Evolutionary conservation across 2,329 filamentous ascomycete genomes (phyloP), one percentile per base, ranked within the genome.

Genomic region (Pestalotiopsis sp.): DNA sequence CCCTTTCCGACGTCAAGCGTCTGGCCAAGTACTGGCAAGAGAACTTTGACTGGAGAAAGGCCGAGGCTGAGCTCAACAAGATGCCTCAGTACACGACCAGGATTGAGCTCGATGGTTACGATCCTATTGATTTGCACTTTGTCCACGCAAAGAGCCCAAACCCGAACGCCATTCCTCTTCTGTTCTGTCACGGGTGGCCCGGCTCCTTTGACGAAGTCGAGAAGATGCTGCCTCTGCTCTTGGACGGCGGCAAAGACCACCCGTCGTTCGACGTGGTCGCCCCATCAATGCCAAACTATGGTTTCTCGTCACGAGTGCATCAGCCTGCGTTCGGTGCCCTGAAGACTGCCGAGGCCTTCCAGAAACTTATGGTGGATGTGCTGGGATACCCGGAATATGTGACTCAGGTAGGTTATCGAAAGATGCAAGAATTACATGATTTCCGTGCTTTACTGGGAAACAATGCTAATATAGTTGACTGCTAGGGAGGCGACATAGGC

Each of bases 401-500:
- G 3, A 83, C 81, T 1, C 85, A 91, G 45, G 45, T 52, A 52
- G 2, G 45, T 20, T 1, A n/a, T 52, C 17, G 20, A 52, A 52
- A n/a, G 2, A n/a, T 52, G 1, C 7, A 52, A 23, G 9, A 6
- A n/a, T 52, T 20, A 9, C 17, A 23, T 52, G 4, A n/a, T 52
- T 9, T 23, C 6, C 11, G 7, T n/a, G 14, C 17, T 20, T n/a
- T n/a, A 1, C 17, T 23, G n/a, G 9, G n/a, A 52, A 4, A n/a
- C n/a, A 23, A 52, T 9, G n/a, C 45, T n/a, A 23, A 52, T 52
- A 52, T 20, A n/a, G 1, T 9, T 52, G 17, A n/a, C 9, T 52
- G 14, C 45, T 9, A 52, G 78, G 89, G 88, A 66, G 92, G 92
- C 41, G 91, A 93, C 75, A 93, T 90, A 90, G 92, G 91, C 13